A percentile compares a stretch with the other conserved stretches of the same genome.
phyloP scores from a whole-genome alignment of 179 eudicot genomes.

The Heliamphora pulchella region DNA sequence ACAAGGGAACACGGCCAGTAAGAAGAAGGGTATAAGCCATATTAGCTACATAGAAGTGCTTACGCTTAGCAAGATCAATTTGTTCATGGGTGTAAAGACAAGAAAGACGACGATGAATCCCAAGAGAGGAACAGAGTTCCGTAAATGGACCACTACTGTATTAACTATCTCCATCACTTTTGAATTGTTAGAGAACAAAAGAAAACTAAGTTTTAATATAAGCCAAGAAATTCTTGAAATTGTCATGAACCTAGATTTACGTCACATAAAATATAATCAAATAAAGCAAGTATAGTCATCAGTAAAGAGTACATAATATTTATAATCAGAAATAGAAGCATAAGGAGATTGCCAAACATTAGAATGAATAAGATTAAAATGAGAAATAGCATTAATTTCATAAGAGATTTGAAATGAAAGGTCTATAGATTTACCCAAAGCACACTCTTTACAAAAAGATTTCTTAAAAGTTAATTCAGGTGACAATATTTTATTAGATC shows the following conservation, averaged over 20 bases:
- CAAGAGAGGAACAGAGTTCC: not conserved
- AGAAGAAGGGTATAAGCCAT: not conserved
- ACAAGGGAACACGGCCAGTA: not conserved
- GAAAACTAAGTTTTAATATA: not conserved
- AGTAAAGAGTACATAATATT: not conserved
- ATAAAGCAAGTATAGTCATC: not conserved
- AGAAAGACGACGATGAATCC: not conserved
- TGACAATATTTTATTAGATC: not conserved
- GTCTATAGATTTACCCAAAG: no score
- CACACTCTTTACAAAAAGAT: no score
- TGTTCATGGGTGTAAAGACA: slow-evolving; percentile 15
- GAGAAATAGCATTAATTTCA: not conserved
- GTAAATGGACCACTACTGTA: not conserved
- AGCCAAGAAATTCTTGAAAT: not conserved
- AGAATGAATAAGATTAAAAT: not conserved
- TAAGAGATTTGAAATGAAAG: no score
- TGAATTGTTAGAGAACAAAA: no score
- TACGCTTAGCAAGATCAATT: not conserved
- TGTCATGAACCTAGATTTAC: not conserved
- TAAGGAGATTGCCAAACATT: not conserved
- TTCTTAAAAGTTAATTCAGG: no score
- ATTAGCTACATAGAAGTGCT: not conserved
- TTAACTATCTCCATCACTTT: no score
- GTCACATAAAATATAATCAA: not conserved
- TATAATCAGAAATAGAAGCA: no score